Conservation (phyloP, 805 yeast genomes). For the Zygosaccharomyces gambellarensis region DNA sequence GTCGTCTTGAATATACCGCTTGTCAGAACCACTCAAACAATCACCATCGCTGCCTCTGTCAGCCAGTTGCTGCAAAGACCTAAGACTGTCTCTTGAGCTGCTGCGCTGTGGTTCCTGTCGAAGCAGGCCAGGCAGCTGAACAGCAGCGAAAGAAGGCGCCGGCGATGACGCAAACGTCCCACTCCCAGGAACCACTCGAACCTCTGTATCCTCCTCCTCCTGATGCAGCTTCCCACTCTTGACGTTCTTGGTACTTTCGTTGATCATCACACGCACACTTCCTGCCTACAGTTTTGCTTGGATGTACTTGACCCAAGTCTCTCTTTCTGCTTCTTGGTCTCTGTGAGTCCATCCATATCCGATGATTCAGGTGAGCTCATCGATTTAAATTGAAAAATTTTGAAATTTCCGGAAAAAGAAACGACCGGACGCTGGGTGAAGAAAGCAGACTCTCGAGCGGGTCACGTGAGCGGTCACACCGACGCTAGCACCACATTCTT, state of each 20-base stretch:
- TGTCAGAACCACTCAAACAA: neutral
- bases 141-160: neutral
- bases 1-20: constrained; percentile 7
- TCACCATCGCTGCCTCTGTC: constrained; percentile 1
- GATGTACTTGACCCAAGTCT: neutral
- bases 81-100: constrained; percentile 23
- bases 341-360: neutral
- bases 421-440: neutral
- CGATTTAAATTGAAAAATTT: constrained; percentile 1
- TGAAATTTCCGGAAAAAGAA: neutral
- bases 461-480: neutral
- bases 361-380: neutral
- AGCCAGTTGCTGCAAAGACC: constrained; percentile 17
- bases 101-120: constrained; percentile 4
- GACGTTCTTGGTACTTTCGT: constrained; percentile 6
- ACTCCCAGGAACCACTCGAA: too few relatives aligned
- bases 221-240: neutral
- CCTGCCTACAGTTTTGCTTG: neutral
- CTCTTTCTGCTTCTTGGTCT: neutral
- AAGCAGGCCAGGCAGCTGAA: constrained; percentile 1
- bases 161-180: too few relatives aligned
- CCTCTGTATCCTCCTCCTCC: neutral
- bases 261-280: constrained; percentile 3
- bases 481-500: too few relatives aligned
- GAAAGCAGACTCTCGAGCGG: neutral